A percentile compares a stretch with the other conserved stretches of the same genome.
phyloP scores from a whole-genome alignment of 257 asterid genomes.

The Scutellaria barbata region DNA sequence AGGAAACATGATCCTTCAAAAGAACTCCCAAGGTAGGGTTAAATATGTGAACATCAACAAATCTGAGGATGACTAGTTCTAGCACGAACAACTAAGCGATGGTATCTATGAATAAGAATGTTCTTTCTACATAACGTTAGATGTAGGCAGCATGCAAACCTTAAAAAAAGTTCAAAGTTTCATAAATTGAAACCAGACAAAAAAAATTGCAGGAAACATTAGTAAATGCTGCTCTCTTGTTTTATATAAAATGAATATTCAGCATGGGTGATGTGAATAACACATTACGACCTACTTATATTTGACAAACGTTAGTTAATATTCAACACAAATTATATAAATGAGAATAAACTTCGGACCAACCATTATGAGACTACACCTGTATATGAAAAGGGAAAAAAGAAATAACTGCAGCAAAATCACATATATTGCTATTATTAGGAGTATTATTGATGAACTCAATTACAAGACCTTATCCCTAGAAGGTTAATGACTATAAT shows the following conservation, averaged over 20 bases:
- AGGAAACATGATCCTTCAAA: not conserved
- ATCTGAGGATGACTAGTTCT: not conserved
- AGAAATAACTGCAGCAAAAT: not conserved
- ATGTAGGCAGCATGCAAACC: not conserved
- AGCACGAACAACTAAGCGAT: not conserved
- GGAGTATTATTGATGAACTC: not conserved
- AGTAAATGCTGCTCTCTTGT: not conserved
- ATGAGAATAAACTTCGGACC: not conserved
- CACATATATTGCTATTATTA: not conserved
- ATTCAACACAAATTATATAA: constrained; percentile 13
- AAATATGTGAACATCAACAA: constrained; percentile 8
- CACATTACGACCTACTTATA: not conserved
- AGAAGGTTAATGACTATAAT: not conserved
- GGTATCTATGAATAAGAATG: not conserved
- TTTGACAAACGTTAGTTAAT: not conserved
- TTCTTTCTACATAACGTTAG: not conserved
- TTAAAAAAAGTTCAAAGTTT: not conserved
- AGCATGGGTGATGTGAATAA: too few species aligned
- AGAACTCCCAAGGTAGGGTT: not conserved
- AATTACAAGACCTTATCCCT: not conserved
- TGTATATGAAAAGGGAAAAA: constrained; percentile 3
- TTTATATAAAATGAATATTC: too few species aligned
- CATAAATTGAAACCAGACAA: not conserved
- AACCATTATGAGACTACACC: not conserved
- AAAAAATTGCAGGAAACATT: constrained; percentile 1